A percentile compares a stretch with the other conserved stretches of the same genome.
phyloP scores from a whole-genome alignment of 306 rosid genomes.

The Quercus cerris region DNA sequence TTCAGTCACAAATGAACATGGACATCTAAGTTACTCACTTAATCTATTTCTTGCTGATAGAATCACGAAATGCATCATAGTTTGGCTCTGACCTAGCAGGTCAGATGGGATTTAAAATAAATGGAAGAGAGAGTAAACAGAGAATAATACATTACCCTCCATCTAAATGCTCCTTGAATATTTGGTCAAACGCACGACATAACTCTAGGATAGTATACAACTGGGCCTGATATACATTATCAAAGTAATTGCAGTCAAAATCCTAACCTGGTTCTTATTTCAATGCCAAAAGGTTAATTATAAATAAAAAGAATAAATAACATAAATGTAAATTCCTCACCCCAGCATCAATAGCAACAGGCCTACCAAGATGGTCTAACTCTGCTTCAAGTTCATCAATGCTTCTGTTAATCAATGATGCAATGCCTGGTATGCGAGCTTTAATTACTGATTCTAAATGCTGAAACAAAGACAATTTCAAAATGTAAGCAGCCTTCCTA shows the following conservation, averaged over 20 bases:
- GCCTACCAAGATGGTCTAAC: conserved; percentile 42
- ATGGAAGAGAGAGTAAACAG: background rate
- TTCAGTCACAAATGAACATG: background rate
- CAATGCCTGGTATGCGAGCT: conserved; percentile 44
- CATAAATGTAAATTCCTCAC: conserved; percentile 16
- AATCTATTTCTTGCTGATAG: background rate
- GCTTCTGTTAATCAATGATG: conserved; percentile 36
- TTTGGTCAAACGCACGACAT: conserved; percentile 45
- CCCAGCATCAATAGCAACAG: conserved; percentile 48
- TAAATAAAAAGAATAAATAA: background rate
- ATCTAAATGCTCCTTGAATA: conserved; percentile 52
- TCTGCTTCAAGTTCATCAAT: conserved; percentile 44
- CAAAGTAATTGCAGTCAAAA: background rate
- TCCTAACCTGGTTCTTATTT: background rate
- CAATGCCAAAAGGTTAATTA: background rate
- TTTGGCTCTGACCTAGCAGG: background rate
- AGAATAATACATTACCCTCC: conserved; percentile 36
- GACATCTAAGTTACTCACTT: background rate
- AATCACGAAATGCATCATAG: background rate
- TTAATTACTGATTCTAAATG: conserved; percentile 49
- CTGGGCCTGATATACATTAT: conserved; percentile 36
- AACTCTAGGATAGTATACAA: conserved; percentile 49
- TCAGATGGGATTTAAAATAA: background rate
- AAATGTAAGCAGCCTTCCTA: background rate
- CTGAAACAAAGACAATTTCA: conserved; percentile 31